Base-by-base conservation (phyloP, 768 basidiomycete genomes). In the Calocera cornea region DNA sequence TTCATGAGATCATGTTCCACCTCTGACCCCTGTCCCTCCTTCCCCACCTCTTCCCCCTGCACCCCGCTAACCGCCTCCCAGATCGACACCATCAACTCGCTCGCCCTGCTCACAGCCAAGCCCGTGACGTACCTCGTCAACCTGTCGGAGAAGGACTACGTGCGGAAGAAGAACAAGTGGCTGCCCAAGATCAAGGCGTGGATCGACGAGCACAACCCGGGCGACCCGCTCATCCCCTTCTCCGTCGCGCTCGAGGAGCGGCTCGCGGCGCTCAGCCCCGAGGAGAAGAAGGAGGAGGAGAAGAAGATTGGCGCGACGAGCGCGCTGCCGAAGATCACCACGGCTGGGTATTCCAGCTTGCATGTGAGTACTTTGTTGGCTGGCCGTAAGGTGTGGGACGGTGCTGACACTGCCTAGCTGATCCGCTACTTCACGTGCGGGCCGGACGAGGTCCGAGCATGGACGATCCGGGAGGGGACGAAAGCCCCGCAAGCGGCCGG, bases 141-240 rank as follows among this genome's bases (percentile, higher is more conserved):
- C 79, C 80, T 99, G 60, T 92, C 90, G 68, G 95, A 98, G 77
- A 84, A 85, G 71, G 97, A 99, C 76, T 99, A 90, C 73, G 79
- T 91, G 68, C 87, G 97, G 70, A 98, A 97, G 79, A 98, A 97
- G 86, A 98, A 97, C 81, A 98, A 97, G 82, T 98, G 97, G 95
- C 79, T 98, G 34, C 84, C 94, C 22, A 97, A 95, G 80, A 98
- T 98, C 82, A 97, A 97, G 76, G 89, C 79, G 33, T 99, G 97
- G 97, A 95, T 99, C 74, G 95, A 97, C 79, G 83, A 86, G 74
- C 84, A 98, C 80, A 97, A 97, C 80, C 87, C 95, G 1, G 97
- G 97, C 65, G 97, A 99, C 73, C 85, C 86, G 19, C 84, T 99
- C 69, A 95, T 99, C 71, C 97, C 97, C 14, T 97, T 98, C 82